Conservation (phyloP, 78 protist genomes). For the Guillardia theta region DNA sequence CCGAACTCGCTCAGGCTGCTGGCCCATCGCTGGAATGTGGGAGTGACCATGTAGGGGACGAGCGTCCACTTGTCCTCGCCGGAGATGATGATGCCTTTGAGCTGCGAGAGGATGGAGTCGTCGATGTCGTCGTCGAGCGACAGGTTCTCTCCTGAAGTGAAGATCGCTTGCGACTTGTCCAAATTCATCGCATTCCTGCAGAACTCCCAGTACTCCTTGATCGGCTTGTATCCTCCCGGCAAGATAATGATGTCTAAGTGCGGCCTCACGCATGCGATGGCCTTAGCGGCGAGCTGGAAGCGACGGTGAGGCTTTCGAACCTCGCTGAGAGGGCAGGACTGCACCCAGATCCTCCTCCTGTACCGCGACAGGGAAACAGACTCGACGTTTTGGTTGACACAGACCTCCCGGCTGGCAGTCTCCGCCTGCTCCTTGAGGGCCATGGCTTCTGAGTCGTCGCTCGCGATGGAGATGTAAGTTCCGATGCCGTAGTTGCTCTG, state of each 20-base stretch:
- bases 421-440: background rate
- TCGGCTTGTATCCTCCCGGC: slow-evolving; percentile 11
- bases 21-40: background rate
- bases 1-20: background rate
- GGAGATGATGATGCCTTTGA: background rate
- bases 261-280: slow-evolving; percentile 5
- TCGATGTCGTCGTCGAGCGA: background rate
- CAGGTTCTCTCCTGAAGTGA: background rate
- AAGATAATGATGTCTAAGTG: background rate
- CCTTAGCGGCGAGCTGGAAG: background rate
- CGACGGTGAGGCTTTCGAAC: background rate
- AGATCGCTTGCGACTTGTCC: background rate
- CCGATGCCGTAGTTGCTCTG: background rate
- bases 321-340: background rate
- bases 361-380: background rate
- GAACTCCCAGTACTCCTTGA: slow-evolving; percentile 8
- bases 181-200: background rate
- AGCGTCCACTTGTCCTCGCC: background rate
- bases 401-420: background rate
- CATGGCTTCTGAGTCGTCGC: background rate
- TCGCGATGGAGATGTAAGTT: background rate
- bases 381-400: background rate
- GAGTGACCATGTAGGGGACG: background rate
- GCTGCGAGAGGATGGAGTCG: background rate
- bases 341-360: background rate